Evolutionary conservation across 345 rosid genomes (phyloP), one percentile per base, ranked within the genome.

Genomic region (Erysimum cheiranthoides): DNA sequence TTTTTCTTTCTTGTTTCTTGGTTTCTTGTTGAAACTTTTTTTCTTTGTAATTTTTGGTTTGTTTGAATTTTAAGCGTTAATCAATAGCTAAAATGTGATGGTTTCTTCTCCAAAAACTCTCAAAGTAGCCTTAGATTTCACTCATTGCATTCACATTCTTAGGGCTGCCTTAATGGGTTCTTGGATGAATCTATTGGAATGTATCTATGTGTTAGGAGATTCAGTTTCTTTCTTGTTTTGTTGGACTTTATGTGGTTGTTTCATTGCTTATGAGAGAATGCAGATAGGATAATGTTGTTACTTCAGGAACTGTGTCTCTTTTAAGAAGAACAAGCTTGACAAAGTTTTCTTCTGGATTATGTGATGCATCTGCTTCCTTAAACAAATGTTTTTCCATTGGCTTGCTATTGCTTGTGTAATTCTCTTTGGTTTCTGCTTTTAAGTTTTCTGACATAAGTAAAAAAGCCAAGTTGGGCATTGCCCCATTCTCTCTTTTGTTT

Each of bases 11-110:
- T 40, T 68, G 11, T 25, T 64, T 36, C 32, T 9, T 40, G 25
- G 63, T 72, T 78, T 71, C 73, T 50, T 39, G 40, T 57, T 28
- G 75, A 69, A 53, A 76, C 60, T 17, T 17, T 53, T 14, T 21
- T 5, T 0, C 6, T 47, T 42, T 70, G 71, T 70, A 69, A 61
- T 69, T 64, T 70, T 57, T 66, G 64, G 66, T 45, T 76, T 76
- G 75, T 64, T 75, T 76, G 25, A 35, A 42, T 14, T 39, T 54
- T 17, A 76, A 66, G 64, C 60, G 57, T 74, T 45, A 38, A 74
- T 70, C 45, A 38, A 76, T 77, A 77, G 61, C 53, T 77, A 34
- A 11, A n/a, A 34, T 61, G n/a, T 59, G 31, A 39, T 61, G 34
- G 66, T 47, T 66, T 46, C 67, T 35, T 43, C 8, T 7, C 18